These are phyloP conservation scores for Talaromyces sp. DNA, from an alignment of 2,329 filamentous ascomycete species.

Conservation along the genomic window DNA sequence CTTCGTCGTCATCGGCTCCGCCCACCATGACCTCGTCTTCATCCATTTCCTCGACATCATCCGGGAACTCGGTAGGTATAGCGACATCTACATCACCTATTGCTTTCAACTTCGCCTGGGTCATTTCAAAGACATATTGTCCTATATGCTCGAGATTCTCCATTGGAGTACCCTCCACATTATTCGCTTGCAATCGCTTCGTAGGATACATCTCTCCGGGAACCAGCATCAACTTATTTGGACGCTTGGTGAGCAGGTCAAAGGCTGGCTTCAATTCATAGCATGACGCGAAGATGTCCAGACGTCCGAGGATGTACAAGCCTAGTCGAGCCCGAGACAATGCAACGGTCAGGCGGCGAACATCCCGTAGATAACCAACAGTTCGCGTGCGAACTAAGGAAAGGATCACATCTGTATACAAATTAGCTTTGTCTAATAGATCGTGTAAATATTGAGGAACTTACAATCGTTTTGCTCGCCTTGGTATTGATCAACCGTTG, in stretches of 20 bases:
- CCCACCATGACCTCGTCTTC: constrained; percentile 37
- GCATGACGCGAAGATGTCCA: constrained; percentile 83
- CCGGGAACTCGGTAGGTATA: constrained; percentile 10
- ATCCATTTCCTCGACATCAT: constrained; percentile 38
- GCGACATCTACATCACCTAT: constrained; percentile 12
- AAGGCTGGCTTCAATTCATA: constrained; percentile 87
- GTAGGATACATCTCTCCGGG: constrained; percentile 85
- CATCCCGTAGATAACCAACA: constrained; percentile 89
- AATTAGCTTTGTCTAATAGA: constrained; percentile 15
- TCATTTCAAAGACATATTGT: constrained; percentile 97
- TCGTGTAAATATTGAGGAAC: constrained; percentile 38
- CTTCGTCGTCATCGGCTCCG: constrained; percentile 36
- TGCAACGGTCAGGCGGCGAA: constrained; percentile 89
- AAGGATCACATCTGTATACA: constrained; percentile 74
- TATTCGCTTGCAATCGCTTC: constrained; percentile 52
- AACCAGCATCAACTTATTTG: constrained; percentile 76
- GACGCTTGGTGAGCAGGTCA: constrained; percentile 70
- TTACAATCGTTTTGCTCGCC: constrained; percentile 98
- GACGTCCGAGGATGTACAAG: constrained; percentile 85
- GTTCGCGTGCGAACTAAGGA: constrained; percentile 85
- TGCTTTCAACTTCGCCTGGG: constrained; percentile 63
- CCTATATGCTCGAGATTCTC: constrained; percentile 90
- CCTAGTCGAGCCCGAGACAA: constrained; percentile 89
- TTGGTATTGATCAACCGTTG: constrained; percentile 97
- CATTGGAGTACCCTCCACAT: constrained; percentile 66